These are phyloP conservation scores for Fomitopsis pinicola DNA, from an alignment of 1,284 basidiomycete genomes.

Conservation along the genomic window DNA sequence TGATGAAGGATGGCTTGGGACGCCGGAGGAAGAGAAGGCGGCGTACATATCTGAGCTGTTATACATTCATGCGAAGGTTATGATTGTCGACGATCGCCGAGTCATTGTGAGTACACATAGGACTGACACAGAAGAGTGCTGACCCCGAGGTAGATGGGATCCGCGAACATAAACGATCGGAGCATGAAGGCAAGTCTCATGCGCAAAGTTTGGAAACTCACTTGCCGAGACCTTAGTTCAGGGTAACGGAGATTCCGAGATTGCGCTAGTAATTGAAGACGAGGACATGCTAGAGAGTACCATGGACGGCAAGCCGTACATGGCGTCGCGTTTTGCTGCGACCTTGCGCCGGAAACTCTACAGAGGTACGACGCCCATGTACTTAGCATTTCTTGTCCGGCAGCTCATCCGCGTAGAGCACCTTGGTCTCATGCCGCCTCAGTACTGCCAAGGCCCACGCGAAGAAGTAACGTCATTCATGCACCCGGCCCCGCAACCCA, in stretches of 20 bases:
- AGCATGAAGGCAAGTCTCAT: conserved; percentile 55
- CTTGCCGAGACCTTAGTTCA: conserved; percentile 24
- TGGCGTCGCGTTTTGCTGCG: conserved; percentile 72
- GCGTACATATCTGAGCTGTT: conserved; percentile 78
- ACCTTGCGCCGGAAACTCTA: conserved; percentile 74
- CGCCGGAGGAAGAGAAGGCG: conserved; percentile 76
- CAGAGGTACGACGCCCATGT: conserved; percentile 35
- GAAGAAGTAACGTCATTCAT: conserved; percentile 63
- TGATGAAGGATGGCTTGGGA: conserved; percentile 81
- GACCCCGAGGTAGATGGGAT: conserved; percentile 61
- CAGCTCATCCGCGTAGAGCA: conserved; percentile 53
- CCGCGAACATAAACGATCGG: conserved; percentile 87
- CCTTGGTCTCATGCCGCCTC: conserved; percentile 76
- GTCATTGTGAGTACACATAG: conserved; percentile 63
- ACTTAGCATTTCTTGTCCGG: neutral
- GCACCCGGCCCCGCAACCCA: conserved; percentile 70
- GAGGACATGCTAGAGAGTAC: conserved; percentile 68
- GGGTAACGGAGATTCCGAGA: conserved; percentile 93
- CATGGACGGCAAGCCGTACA: conserved; percentile 77
- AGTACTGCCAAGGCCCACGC: conserved; percentile 35
- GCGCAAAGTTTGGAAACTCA: neutral
- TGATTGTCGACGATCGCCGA: conserved; percentile 89
- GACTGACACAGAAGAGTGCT: too few species aligned
- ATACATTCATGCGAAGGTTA: conserved; percentile 83
- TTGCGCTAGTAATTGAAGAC: conserved; percentile 88